Base-by-base conservation (phyloP, 306 rosid species). In the Luffa acutangula region DNA sequence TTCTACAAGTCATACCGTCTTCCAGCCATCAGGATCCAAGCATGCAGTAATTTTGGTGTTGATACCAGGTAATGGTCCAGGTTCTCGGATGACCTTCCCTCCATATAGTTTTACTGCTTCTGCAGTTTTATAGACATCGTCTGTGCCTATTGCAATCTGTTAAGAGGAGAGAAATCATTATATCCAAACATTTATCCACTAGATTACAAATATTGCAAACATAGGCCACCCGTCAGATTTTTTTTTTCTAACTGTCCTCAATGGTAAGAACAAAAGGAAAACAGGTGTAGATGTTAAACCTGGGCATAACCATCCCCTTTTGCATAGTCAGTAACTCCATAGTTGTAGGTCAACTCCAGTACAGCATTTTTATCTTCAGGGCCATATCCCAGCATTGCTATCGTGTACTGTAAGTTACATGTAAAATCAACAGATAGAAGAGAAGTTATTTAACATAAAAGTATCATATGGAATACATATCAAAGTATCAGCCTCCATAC, bases 21-120 rank as follows among this genome's bases (percentile, higher is more conserved):
- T 95, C 98, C 98, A 95, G 60, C 97, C 97, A 75, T 95, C 97
- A 20, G 97, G 97, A 80, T 95, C 98, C 83, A 85, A 83, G 85
- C 97, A 91, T 74, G 93, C 89, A 57, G 96, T 90, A 62, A 95
- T 95, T 85, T 95, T 91, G 64, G 97, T 95, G 84, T 64, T 88
- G 52, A 88, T 76, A 21, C 93, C 96, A 67, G 98, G 98, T 81
- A 89, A 82, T 1, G 91, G 97, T 75, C 97, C 98, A 72, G 97
- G 92, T 83, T 89, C 98, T 73, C 93, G 83, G n/a, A 91, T 91
- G 78, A 95, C 73, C 90, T 89, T 95, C 33, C 98, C 98, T 43
- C 93, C 98, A 0, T 83, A 88, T 34, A 92, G 90, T 86, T 92
- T 90, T 70, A 95, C 76, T 15, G 93, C 97, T 90, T 95, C 97